phyloP scores from a whole-genome alignment of 768 basidiomycete genomes.

The Daedalea quercina region DNA sequence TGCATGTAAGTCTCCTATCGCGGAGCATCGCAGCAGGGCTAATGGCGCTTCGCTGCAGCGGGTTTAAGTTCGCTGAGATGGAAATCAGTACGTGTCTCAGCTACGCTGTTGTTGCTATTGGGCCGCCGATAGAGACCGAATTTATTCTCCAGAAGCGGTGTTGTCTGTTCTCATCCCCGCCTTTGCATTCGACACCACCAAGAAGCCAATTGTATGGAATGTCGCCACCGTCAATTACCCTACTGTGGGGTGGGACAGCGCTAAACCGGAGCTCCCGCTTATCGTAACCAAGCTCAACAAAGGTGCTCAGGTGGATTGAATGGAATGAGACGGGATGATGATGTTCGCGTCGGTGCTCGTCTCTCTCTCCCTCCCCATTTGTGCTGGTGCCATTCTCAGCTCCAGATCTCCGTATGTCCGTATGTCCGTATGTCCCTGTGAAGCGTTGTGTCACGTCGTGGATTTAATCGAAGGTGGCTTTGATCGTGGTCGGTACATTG shows the following conservation, averaged over 20 bases:
- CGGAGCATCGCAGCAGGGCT: not conserved
- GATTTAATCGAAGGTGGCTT: too few species aligned
- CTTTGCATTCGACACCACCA: constrained; percentile 11
- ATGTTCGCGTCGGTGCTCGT: too few species aligned
- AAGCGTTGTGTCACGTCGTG: too few species aligned
- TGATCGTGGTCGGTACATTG: too few species aligned
- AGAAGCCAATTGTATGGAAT: constrained; percentile 11
- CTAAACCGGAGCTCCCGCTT: not conserved
- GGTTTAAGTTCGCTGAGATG: constrained; percentile 6
- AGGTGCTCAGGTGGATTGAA: not conserved
- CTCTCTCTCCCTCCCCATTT: too few species aligned
- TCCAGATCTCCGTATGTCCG: too few species aligned
- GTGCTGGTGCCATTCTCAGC: too few species aligned
- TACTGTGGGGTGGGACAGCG: not conserved
- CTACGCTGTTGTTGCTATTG: not conserved
- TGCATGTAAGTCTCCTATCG: constrained; percentile 33
- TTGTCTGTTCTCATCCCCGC: constrained; percentile 7
- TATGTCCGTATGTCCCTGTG: too few species aligned
- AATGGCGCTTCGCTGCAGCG: not conserved
- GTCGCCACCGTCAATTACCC: constrained; percentile 2
- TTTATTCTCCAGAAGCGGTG: constrained; percentile 1
- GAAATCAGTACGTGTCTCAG: constrained; percentile 1
- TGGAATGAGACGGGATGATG: too few species aligned
- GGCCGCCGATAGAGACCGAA: not conserved
- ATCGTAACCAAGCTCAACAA: not conserved